Evolutionary conservation across 495 filamentous ascomycete species (phyloP).

Genomic region (Talaromyces ruber): DNA sequence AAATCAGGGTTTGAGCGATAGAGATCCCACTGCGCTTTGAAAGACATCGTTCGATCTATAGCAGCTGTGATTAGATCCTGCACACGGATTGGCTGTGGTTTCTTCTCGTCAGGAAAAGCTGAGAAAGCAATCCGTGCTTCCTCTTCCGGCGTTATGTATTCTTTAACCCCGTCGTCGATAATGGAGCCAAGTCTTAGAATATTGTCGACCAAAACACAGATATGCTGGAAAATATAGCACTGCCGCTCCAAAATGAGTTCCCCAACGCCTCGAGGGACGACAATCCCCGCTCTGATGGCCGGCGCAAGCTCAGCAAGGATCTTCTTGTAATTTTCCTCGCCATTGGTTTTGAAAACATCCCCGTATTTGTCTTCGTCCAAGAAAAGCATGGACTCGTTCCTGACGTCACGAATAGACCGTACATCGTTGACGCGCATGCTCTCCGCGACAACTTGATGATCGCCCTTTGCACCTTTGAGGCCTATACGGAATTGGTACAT

Average conservation of each 20-base stretch:
- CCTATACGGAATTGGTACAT: constrained; percentile 16
- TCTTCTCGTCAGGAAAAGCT: constrained; percentile 8
- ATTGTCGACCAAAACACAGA: constrained; percentile 23
- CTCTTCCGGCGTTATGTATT: constrained; percentile 11
- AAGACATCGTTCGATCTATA: constrained; percentile 9
- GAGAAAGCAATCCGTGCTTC: constrained; percentile 10
- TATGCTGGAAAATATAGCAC: constrained; percentile 5
- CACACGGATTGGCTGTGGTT: constrained; percentile 10
- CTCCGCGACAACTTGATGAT: constrained; percentile 14
- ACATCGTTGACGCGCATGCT: constrained; percentile 14
- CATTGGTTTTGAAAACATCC: background rate
- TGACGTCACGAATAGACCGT: background rate
- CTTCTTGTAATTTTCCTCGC: constrained; percentile 4
- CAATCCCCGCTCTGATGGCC: constrained; percentile 9
- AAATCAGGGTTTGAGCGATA: constrained; percentile 21
- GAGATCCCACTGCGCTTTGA: constrained; percentile 15
- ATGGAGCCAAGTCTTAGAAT: constrained; percentile 22
- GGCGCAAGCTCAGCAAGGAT: constrained; percentile 7
- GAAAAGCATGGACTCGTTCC: constrained; percentile 16
- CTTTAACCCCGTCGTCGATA: constrained; percentile 8
- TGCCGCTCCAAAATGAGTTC: constrained; percentile 26
- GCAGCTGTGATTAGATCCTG: constrained; percentile 11
- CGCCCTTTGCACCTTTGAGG: background rate
- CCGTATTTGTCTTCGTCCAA: constrained; percentile 14
- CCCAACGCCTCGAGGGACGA: constrained; percentile 17